Percentiles rank a stretch among this genome's conserved stretches.
Evolutionary conservation across 805 yeast genomes (phyloP).

Genomic region (Metschnikowia gelsemii): DNA sequence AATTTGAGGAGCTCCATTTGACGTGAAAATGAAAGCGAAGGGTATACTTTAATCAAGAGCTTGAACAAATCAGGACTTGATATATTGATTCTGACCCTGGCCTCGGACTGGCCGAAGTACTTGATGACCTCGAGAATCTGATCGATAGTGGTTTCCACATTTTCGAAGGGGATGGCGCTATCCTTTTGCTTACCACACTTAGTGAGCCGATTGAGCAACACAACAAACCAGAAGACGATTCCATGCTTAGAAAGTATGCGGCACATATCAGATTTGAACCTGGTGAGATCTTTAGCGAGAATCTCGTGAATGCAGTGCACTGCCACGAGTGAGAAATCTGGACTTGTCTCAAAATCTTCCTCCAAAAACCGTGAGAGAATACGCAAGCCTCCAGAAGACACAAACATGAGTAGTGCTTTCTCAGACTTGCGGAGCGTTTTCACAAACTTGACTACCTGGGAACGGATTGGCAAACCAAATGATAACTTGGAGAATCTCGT

Average conservation of each 20-base stretch:
- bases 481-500: slow-evolving; percentile 36
- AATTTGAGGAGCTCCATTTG: slow-evolving; percentile 46
- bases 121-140: slow-evolving; percentile 39
- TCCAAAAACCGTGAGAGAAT: slow-evolving; percentile 46
- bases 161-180: slow-evolving; percentile 1
- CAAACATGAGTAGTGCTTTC: slow-evolving; percentile 38
- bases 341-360: slow-evolving; percentile 42
- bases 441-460: slow-evolving; percentile 39
- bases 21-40: slow-evolving; percentile 29
- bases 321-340: slow-evolving; percentile 38
- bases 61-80: slow-evolving; percentile 42
- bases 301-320: slow-evolving; percentile 38
- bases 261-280: slow-evolving; percentile 44
- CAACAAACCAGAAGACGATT: slow-evolving; percentile 43
- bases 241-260: slow-evolving; percentile 44
- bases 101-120: slow-evolving; percentile 47
- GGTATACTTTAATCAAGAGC: slow-evolving; percentile 40
- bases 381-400: slow-evolving; percentile 47
- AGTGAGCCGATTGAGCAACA: slow-evolving; percentile 34
- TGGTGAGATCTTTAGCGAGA: slow-evolving; percentile 34
- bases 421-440: slow-evolving; percentile 34
- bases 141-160: slow-evolving; percentile 23
- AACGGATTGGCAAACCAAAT: slow-evolving; percentile 31
- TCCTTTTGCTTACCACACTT: slow-evolving; percentile 14
- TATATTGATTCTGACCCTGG: slow-evolving; percentile 41